Conservation (phyloP, 148 eudicot species). For the Dysphania ambrosioides region DNA sequence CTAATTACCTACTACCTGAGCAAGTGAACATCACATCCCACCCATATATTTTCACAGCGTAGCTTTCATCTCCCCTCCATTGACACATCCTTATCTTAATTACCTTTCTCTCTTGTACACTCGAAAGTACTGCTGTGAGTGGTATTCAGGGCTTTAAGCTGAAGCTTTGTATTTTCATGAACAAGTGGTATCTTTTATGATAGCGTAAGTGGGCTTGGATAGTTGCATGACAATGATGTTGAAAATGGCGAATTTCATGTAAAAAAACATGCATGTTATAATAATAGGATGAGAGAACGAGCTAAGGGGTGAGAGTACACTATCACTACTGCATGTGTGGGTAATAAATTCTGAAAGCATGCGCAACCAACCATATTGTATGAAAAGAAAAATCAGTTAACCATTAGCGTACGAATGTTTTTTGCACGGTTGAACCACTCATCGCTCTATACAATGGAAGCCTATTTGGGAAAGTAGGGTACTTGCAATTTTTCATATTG, state of each 20-base stretch:
- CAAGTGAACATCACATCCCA: no score
- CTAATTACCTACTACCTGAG: no score
- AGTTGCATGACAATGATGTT: constrained; percentile 11
- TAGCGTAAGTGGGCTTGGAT: not conserved
- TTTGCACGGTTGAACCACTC: not conserved
- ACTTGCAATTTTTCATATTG: not conserved
- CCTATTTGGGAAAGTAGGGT: not conserved
- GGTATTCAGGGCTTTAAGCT: not conserved
- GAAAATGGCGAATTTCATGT: constrained; percentile 17
- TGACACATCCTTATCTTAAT: not conserved
- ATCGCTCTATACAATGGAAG: not conserved
- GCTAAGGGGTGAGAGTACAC: not conserved
- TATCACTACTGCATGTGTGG: not conserved
- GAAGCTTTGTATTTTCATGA: not conserved
- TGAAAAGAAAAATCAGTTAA: no score
- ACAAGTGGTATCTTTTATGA: not conserved
- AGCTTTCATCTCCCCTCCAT: not conserved
- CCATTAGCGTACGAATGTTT: not conserved
- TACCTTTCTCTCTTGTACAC: not conserved
- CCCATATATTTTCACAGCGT: no score
- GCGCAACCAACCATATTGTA: constrained; percentile 5
- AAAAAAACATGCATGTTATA: not conserved
- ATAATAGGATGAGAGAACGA: not conserved
- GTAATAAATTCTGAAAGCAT: constrained; percentile 12
- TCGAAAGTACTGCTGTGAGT: not conserved